Base-by-base conservation (phyloP, 192 early-diverging fungal genomes). In the Umbelopsis isabellina region DNA sequence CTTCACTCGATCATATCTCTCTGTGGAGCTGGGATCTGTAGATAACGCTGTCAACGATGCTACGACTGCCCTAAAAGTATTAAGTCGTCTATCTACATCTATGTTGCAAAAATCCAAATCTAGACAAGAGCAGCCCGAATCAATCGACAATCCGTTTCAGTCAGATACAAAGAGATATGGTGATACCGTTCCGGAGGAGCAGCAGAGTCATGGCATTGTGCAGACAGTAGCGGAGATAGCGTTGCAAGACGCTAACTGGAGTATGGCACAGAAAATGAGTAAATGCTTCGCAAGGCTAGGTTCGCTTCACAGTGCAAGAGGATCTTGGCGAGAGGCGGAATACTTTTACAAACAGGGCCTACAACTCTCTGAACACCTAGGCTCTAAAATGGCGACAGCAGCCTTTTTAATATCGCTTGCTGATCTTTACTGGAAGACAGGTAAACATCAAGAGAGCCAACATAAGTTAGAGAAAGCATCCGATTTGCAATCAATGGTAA, bases 301-400 rank as follows among this genome's bases (percentile, higher is more conserved):
- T 16, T 65, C 21, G 49, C 49, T 91, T 2, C 81, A 88, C 68
- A 45, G 88, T 2, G 55, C 78, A 13, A 86, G 85, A 5, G 92
- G 92, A 4, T 87, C 88, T 13, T 69, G 77, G 21, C 71, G 73
- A 30, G 89, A 92, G 65, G 82, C 89, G 2, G 84, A 89, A 51
- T 89, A 87, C 70, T 92, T 83, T 77, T 80, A 87, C 25, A 70
- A 81, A 35, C 80, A 89, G 58, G 88, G 91, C 0, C 67, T 83
- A 25, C 53, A 76, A n/a, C 70, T 92, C 8, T 87, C 88, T 9
- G 68, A 81, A 58, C 49, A 70, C 0, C 77, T 81, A 1, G 79
- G 73, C 21, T 78, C 83, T 4, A 66, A 77, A 18, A 76, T 82
- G 13, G 70, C 72, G 3, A 58, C 76, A 6, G 84, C 77, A 47